Base-by-base conservation (phyloP, 371 early-diverging fungal genomes). In the Syncephalastrum monosporum region DNA sequence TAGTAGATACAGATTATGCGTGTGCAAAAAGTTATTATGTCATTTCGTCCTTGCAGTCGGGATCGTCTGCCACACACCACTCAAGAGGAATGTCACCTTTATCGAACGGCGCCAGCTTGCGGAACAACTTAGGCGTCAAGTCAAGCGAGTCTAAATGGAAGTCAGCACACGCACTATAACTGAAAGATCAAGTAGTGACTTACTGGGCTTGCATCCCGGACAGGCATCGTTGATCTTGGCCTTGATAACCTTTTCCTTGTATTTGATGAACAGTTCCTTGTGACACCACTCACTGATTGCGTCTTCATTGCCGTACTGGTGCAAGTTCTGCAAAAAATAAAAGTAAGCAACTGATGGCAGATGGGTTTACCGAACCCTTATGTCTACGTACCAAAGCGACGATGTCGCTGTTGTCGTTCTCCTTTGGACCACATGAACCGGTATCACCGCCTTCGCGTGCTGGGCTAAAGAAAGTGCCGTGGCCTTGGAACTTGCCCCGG, bases 101-200 rank as follows among this genome's bases (percentile, higher is more conserved):
- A 3, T 58, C 63, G 14, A 67, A 65, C 17, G 73, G 64, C 45
- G 73, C 85, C 41, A 87, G 61, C 56, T 82, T 42, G 48, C 79
- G 33, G 57, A 86, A 88, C 44, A 83, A 84, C 8, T 82, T 64
- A n/a, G 79, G 82, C 53, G 82, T 81, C 17, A 88, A 74, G 69
- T 88, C 88, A 42, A 79, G 63, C 46, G 65, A 79, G 42, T 62
- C 64, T 66, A 59, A 14, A 48, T 44, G 15, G 19, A n/a, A 44
- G 21, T 33, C 6, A 33, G 38, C 1, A 3, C 3, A 10, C 5
- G 38, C 38, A 12, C 38, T 33, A 16, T 17, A 17, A 29, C n/a
- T 21, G 21, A 21, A 21, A 33, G 21, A 25, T 19, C 5, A 21
- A 41, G 27, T 38, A 23, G n/a, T 25, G n/a, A 61, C 53, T 65